phyloP scores from a whole-genome alignment of 176 grass and related monocot species.

The Thinopyrum elongatum region DNA sequence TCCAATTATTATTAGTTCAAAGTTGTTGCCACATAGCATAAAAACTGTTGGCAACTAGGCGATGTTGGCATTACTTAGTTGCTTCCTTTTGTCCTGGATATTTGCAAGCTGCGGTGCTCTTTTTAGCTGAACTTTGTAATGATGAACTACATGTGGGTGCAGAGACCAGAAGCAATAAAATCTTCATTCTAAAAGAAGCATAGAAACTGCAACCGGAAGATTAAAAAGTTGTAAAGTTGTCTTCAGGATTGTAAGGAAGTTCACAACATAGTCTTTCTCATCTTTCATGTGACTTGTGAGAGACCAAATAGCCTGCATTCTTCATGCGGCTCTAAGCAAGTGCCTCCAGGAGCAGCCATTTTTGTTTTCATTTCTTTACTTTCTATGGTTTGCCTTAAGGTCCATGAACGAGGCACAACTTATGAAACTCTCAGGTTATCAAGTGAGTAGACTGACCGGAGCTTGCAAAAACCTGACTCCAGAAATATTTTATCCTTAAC shows the following conservation, averaged over 20 bases:
- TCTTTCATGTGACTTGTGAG: not conserved
- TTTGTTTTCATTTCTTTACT: not conserved
- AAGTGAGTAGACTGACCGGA: not conserved
- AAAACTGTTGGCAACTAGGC: not conserved
- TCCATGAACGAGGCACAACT: not conserved
- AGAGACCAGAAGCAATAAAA: not conserved
- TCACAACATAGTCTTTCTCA: not conserved
- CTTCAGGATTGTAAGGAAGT: not conserved
- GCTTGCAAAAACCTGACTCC: not conserved
- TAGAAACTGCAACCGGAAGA: not conserved
- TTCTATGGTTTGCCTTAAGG: not conserved
- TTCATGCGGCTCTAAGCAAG: slow-evolving; percentile 5
- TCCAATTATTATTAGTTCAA: slow-evolving; percentile 1
- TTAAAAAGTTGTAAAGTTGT: not conserved
- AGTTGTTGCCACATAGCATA: not conserved
- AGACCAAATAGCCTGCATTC: not conserved
- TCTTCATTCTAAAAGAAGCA: not conserved
- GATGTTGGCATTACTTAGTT: not conserved
- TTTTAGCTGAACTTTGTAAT: not conserved
- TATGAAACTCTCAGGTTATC: not conserved
- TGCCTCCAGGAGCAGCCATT: not conserved
- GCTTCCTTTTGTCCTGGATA: not conserved
- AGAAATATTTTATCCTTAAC: not conserved
- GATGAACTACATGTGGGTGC: not conserved
- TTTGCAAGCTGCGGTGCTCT: not conserved